Conservation (phyloP, 768 basidiomycete genomes). For the Serendipita sp. region DNA sequence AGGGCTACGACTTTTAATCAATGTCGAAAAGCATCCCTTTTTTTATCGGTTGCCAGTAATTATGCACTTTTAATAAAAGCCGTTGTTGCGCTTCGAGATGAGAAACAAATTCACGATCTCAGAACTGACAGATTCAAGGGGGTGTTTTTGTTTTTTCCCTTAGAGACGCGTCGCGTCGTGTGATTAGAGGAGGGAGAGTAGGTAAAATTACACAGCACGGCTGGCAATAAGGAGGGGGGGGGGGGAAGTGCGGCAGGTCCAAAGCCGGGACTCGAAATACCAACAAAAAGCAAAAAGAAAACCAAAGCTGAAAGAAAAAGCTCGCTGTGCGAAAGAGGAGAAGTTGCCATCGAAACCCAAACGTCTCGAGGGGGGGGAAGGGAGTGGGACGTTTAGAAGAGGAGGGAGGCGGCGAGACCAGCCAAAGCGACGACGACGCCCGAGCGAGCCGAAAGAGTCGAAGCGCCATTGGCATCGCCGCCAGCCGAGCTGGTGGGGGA, state of each 20-base stretch:
- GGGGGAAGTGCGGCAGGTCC: neutral
- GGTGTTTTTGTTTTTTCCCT: no score
- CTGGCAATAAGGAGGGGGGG: neutral
- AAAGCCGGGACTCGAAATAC: neutral
- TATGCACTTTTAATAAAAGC: no score
- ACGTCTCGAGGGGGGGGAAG: neutral
- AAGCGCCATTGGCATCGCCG: neutral
- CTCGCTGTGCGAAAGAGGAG: neutral
- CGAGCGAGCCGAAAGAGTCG: neutral
- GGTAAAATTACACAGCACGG: slow-evolving; percentile 5
- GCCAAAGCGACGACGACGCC: neutral
- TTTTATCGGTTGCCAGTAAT: no score
- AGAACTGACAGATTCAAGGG: no score
- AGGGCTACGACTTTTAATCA: no score
- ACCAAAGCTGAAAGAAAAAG: no score
- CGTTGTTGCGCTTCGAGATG: no score
- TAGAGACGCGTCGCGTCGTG: neutral
- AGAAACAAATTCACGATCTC: no score
- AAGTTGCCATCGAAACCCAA: neutral
- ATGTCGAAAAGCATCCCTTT: no score
- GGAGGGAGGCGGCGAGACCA: neutral
- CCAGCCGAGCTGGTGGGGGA: neutral
- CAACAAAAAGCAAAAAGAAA: neutral
- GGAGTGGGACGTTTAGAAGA: neutral
- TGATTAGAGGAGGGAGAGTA: neutral